Percentiles rank a stretch among this genome's conserved stretches.
These are phyloP conservation scores for Starmerella floris DNA, from an alignment of 805 yeast genomes.

Conservation along the genomic window DNA sequence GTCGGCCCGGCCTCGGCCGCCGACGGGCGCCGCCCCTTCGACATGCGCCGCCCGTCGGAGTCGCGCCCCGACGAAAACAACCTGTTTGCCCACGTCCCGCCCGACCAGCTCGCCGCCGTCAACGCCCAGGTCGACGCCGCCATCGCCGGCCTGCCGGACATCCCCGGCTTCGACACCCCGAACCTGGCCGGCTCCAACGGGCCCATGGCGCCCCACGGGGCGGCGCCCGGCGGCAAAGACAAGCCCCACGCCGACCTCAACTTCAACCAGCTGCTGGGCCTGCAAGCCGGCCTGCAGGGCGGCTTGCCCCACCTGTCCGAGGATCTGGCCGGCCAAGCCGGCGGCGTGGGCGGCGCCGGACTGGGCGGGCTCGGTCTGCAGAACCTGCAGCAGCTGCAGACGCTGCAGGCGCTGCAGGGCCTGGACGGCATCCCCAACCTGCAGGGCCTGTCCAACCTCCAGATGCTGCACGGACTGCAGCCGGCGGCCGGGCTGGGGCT, in stretches of 20 bases:
- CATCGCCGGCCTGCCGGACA: conserved; percentile 17
- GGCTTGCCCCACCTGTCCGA: neutral
- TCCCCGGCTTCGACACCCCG: conserved; percentile 17
- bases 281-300: neutral
- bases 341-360: neutral
- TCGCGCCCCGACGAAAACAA: conserved; percentile 20
- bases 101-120: conserved; percentile 19
- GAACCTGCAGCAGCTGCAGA: conserved; percentile 8
- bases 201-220: neutral
- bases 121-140: conserved; percentile 19
- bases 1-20: neutral
- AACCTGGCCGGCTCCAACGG: neutral
- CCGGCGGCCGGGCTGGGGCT: conserved; percentile 16
- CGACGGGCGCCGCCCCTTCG: no score
- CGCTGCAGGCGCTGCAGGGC: conserved; percentile 11
- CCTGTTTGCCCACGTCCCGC: conserved; percentile 18
- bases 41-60: neutral
- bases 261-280: conserved; percentile 3
- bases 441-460: conserved; percentile 6
- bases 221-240: neutral
- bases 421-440: conserved; percentile 8
- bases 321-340: neutral
- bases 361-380: conserved; percentile 1
- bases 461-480: conserved; percentile 10
- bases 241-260: neutral